Conservation (phyloP, 345 rosid species). For the Bruguiera gymnorhiza region DNA sequence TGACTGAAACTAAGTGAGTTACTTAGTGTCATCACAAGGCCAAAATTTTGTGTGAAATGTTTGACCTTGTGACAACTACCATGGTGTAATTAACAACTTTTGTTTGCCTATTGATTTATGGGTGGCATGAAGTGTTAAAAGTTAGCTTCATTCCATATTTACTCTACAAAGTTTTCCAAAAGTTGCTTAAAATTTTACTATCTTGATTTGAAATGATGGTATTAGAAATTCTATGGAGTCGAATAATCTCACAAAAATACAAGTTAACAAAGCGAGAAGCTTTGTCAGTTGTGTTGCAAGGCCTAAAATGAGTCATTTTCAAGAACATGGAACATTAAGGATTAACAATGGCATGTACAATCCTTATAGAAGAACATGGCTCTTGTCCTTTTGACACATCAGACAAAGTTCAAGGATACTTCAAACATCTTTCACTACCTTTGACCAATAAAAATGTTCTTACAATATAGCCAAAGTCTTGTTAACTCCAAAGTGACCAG, state of each 20-base stretch:
- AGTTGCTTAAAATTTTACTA: not conserved
- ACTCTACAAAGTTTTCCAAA: not conserved
- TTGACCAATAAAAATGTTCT: not conserved
- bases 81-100: not conserved
- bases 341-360: not conserved
- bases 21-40: no score
- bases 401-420: not conserved
- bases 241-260: not conserved
- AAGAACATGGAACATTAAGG: constrained; percentile 1
- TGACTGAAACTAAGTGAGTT: no score
- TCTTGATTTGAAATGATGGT: not conserved
- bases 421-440: not conserved
- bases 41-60: no score
- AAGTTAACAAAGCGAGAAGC: not conserved
- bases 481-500: no score
- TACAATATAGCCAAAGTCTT: no score
- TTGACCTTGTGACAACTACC: not conserved
- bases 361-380: not conserved
- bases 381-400: not conserved
- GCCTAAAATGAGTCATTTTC: constrained; percentile 3
- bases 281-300: not conserved
- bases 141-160: not conserved
- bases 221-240: not conserved
- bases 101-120: not conserved
- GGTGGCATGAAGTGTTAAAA: not conserved